Conservation (phyloP, 129 eudicot genomes). For the Arctium minus region DNA sequence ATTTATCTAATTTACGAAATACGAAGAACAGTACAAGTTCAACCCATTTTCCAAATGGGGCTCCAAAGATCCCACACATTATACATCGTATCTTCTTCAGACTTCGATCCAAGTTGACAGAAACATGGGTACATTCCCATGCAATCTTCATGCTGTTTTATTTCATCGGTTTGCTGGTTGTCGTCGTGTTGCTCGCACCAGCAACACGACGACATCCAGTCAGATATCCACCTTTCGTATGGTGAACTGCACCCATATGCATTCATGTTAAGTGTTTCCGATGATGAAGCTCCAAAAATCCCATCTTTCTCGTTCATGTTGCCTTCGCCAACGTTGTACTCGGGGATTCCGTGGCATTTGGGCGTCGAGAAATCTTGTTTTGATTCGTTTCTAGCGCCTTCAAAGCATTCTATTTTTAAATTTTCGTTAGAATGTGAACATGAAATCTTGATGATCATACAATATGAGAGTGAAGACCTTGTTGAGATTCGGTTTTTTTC, state of each 20-base stretch:
- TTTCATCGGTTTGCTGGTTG: background rate
- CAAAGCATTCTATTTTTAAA: conserved; percentile 7
- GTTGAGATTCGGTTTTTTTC: conserved; percentile 35
- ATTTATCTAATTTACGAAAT: conserved; percentile 2
- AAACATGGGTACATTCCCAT: conserved; percentile 21
- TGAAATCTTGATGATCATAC: background rate
- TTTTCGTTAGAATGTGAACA: background rate
- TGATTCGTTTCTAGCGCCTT: background rate
- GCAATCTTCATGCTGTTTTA: conserved; percentile 21
- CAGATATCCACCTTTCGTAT: conserved; percentile 39
- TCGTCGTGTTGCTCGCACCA: background rate
- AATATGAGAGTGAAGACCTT: conserved; percentile 27
- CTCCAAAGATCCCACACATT: conserved; percentile 49
- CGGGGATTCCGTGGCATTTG: conserved; percentile 10
- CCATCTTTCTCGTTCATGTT: conserved; percentile 20
- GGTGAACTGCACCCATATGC: conserved; percentile 35
- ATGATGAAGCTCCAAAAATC: conserved; percentile 20
- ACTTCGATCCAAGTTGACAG: conserved; percentile 28
- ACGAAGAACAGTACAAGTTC: background rate
- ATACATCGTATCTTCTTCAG: conserved; percentile 20
- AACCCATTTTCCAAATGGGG: conserved; percentile 39
- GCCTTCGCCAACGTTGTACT: conserved; percentile 10
- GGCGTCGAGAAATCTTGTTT: conserved; percentile 17
- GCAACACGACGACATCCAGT: conserved; percentile 36
- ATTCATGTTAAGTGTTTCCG: conserved; percentile 11